phyloP scores from a whole-genome alignment of 169 alveolate species.

The Eimeria zaria region DNA sequence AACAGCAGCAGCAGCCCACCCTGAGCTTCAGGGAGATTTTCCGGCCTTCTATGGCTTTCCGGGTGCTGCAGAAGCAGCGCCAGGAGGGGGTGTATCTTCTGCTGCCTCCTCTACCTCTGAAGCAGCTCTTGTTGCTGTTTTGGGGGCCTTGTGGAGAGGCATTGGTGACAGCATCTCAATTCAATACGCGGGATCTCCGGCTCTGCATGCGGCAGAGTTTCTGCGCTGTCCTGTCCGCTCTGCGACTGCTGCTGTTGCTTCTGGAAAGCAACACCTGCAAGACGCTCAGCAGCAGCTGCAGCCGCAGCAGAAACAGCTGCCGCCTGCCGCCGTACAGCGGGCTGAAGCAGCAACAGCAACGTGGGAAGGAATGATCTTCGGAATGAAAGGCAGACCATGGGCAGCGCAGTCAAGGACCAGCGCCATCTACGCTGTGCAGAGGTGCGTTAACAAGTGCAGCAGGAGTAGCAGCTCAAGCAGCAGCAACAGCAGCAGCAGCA shows the following conservation, averaged over 20 bases:
- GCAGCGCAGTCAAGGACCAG: slow-evolving; percentile 48
- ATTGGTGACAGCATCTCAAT: slow-evolving; percentile 67
- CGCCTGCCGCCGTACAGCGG: background rate
- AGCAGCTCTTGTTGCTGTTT: slow-evolving; percentile 20
- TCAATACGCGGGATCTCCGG: slow-evolving; percentile 80
- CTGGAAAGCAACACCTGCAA: background rate
- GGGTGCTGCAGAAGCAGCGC: slow-evolving; percentile 1
- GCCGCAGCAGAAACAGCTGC: background rate
- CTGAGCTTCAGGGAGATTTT: background rate
- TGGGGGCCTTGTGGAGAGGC: slow-evolving; percentile 76
- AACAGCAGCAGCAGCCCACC: slow-evolving; percentile 9
- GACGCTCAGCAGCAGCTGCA: slow-evolving; percentile 4
- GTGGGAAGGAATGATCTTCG: slow-evolving; percentile 2
- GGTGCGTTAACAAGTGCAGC: slow-evolving; percentile 15
- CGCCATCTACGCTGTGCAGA: slow-evolving; percentile 59
- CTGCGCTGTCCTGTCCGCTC: slow-evolving; percentile 15
- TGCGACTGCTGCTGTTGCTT: slow-evolving; percentile 23
- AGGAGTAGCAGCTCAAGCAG: background rate
- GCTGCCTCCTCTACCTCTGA: background rate
- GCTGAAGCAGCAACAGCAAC: slow-evolving; percentile 41
- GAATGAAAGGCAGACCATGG: slow-evolving; percentile 52
- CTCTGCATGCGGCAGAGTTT: slow-evolving; percentile 82
- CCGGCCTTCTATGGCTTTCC: background rate
- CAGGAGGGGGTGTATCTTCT: background rate
- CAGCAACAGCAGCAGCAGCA: background rate